These are phyloP conservation scores for Lichtheimia hyalospora DNA, from an alignment of 371 early-diverging fungal genomes.

Conservation along the genomic window DNA sequence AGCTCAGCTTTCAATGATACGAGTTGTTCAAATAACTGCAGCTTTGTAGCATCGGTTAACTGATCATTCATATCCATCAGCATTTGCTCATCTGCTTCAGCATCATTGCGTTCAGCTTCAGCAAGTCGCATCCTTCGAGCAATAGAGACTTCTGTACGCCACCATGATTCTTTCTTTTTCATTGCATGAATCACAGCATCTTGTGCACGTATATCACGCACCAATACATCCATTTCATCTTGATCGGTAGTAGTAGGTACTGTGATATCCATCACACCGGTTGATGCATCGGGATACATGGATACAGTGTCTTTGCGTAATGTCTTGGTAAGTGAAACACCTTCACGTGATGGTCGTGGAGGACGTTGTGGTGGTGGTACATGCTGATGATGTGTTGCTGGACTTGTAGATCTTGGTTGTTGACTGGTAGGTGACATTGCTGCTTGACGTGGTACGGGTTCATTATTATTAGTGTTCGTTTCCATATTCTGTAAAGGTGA, in stretches of 20 bases:
- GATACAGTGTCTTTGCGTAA: conserved; percentile 8
- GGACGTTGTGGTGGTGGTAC: conserved; percentile 11
- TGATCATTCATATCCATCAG: conserved; percentile 40
- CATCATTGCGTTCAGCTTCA: conserved; percentile 18
- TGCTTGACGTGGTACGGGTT: not conserved
- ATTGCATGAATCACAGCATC: conserved; percentile 41
- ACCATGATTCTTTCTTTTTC: conserved; percentile 54
- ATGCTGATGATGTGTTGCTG: not conserved
- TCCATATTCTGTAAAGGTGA: conserved; percentile 28
- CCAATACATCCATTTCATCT: conserved; percentile 27
- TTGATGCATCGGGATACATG: conserved; percentile 9
- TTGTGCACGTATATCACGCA: conserved; percentile 38
- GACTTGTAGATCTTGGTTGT: not conserved
- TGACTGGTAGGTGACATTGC: not conserved
- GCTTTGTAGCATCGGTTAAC: conserved; percentile 22
- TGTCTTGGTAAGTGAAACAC: not conserved
- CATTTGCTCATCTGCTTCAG: conserved; percentile 33
- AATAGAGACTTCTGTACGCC: conserved; percentile 49
- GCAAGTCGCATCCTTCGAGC: conserved; percentile 30
- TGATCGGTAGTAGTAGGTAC: not conserved
- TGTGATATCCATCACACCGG: not conserved
- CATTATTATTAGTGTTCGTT: not conserved
- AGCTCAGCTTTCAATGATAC: conserved; percentile 44
- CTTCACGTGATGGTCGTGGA: conserved; percentile 12
- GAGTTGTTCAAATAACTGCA: conserved; percentile 40